Evolutionary conservation across 139 green algal species (phyloP), one percentile per base, ranked within the genome.

Genomic region (Chlamydomonas sphaeroides): DNA sequence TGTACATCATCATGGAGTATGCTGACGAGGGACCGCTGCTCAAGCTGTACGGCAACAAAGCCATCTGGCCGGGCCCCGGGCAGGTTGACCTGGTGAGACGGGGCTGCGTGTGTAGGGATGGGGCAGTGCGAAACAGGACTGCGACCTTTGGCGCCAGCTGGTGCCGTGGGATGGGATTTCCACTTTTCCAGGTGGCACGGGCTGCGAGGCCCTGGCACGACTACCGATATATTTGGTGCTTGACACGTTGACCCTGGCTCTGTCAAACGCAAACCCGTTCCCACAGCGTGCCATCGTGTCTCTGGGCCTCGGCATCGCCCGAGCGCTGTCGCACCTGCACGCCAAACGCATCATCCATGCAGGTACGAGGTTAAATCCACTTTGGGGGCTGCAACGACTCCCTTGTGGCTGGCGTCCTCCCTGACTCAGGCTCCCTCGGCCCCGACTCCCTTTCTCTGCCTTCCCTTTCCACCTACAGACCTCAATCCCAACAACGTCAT

Each of bases 271-370:
- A n/a, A n/a, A n/a, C n/a, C n/a, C n/a, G n/a, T n/a, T n/a, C n/a
- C n/a, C n/a, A n/a, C 74, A 82, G 65, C 39, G 33, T 0, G 15
- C 48, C 41, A 39, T 85, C 0, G 33, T 88, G 38, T 62, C 28
- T 8, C 15, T 88, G n/a, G 84, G 62, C 15, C 68, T 70, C 30
- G 65, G 82, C 56, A 72, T 88, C 7, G 76, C 84, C 8, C 33
- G 42, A n/a, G 90, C 84, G 36, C 77, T 94, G 59, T 63, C 74
- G 36, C 88, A 91, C 79, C 85, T 94, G 35, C 90, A 94, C 79
- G 76, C 77, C 36, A 65, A 85, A 8, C 62, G 79, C 70, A 94
- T 92, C 65, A 65, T 94, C 25, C 90, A 94, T 53, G 90, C 88
- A 26, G 90, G 91, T 78, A 14, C 53, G 45, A 51, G 10, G 10